Base-by-base conservation (phyloP, 768 basidiomycete genomes). In the Kondoa subrosea region DNA sequence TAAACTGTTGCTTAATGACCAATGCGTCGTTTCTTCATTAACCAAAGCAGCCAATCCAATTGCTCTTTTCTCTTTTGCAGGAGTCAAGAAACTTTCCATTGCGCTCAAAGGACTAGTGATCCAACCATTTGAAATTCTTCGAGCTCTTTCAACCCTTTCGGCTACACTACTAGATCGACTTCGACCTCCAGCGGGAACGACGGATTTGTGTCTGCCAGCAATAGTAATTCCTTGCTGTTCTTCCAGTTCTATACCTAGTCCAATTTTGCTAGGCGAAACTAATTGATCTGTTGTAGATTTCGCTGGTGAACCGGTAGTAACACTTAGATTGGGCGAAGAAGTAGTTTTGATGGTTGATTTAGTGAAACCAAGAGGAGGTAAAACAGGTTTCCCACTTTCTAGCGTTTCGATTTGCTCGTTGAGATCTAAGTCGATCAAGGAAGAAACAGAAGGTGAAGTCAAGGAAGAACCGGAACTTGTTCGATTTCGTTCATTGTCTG, bases 21-120 rank as follows among this genome's bases (percentile, higher is more conserved):
- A 63, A 33, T 63, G 61, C 15, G 61, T 63, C 26, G 61, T 63
- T n/a, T 63, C 61, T 32, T 63, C 61, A 17, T 17, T 32, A 32
- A 63, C 61, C 27, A 27, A 12, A 12, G 61, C 61, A 27, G 3
- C 30, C 26, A 63, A 33, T 12, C 61, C 61, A 16, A 63, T 32
- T 12, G 61, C 61, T 32, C 30, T 27, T 12, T 63, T 63, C 29
- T 32, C 40, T 21, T 50, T 50, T 50, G 8, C 12, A 50, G n/a
- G n/a, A n/a, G n/a, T n/a, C n/a, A n/a, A n/a, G n/a, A 8, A 50
- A 50, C 40, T 21, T 8, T 50, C 40, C 8, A 8, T 21, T 21
- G 21, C 21, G 12, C 21, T 21, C 40, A 50, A 50, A 27, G 61
- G 15, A 33, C 61, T 63, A 16, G 30, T 63, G n/a, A 32, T 30